Evolutionary conservation across 176 grass and related monocot genomes (phyloP).

Genomic region (Cymbopogon citratus): DNA sequence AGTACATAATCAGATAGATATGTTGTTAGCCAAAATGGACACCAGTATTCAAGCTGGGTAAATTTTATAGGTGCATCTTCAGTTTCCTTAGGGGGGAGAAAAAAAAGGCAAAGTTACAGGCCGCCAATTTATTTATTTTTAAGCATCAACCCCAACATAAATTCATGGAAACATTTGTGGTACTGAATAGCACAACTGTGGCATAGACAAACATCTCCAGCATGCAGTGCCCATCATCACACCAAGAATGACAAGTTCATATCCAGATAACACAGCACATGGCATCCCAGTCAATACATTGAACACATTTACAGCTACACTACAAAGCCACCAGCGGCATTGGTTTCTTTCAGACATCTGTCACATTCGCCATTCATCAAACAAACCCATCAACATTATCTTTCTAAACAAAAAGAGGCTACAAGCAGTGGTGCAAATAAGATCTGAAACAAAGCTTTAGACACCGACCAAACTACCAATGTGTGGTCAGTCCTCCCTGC

Average conservation of each 20-base stretch:
- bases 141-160: no score
- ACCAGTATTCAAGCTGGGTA: no score
- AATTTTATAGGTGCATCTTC: no score
- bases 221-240: neutral
- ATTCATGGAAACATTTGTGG: no score
- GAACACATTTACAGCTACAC: neutral
- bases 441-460: neutral
- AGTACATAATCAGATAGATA: no score
- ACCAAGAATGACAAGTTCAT: neutral
- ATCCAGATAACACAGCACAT: neutral
- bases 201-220: neutral
- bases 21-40: no score
- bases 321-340: neutral
- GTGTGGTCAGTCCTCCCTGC: neutral
- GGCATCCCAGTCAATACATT: neutral
- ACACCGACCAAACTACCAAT: neutral
- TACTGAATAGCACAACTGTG: no score
- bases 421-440: neutral
- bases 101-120: no score
- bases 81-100: no score
- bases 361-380: neutral
- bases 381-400: neutral
- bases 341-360: neutral
- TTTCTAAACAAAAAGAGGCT: neutral
- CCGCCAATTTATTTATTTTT: no score